Evolutionary conservation across 2,329 filamentous ascomycete species (phyloP).

Genomic region (Exophiala sp.): DNA sequence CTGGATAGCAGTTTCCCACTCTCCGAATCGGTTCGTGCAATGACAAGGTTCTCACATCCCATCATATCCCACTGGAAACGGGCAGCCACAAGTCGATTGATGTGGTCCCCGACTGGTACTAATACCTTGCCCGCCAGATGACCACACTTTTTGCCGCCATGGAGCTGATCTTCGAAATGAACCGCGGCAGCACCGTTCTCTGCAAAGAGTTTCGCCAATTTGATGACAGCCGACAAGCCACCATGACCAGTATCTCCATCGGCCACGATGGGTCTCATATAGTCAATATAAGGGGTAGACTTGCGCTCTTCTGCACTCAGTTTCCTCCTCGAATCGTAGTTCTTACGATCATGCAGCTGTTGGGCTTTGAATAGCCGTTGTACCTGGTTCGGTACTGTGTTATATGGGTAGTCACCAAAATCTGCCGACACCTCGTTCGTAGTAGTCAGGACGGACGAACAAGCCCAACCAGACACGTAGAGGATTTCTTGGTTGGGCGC

Average conservation of each 20-base stretch:
- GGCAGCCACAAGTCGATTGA: slow-evolving; percentile 86
- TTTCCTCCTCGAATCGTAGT: slow-evolving; percentile 81
- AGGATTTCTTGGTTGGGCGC: slow-evolving; percentile 92
- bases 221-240: slow-evolving; percentile 85
- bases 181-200: slow-evolving; percentile 95
- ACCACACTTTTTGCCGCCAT: slow-evolving; percentile 97
- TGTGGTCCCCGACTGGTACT: slow-evolving; percentile 90
- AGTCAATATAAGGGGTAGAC: slow-evolving; percentile 80
- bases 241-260: slow-evolving; percentile 96
- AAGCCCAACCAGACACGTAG: slow-evolving; percentile 96
- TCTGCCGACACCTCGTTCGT: slow-evolving; percentile 98
- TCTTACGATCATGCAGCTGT: slow-evolving; percentile 92
- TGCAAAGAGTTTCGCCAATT: slow-evolving; percentile 94
- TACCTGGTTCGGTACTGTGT: slow-evolving; percentile 97
- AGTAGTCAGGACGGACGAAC: slow-evolving; percentile 84
- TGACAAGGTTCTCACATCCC: slow-evolving; percentile 90
- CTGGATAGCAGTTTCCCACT: slow-evolving; percentile 86
- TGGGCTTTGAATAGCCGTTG: slow-evolving; percentile 95
- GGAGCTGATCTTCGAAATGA: slow-evolving; percentile 96
- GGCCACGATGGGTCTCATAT: slow-evolving; percentile 89
- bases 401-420: slow-evolving; percentile 98
- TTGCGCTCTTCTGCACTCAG: slow-evolving; percentile 70
- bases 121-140: slow-evolving; percentile 95
- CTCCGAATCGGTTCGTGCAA: slow-evolving; percentile 93
- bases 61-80: slow-evolving; percentile 98